Percentiles rank a stretch among this genome's conserved stretches.
Evolutionary conservation across 2,329 filamentous ascomycete species (phyloP).

Genomic region (Elsinoe batatas): DNA sequence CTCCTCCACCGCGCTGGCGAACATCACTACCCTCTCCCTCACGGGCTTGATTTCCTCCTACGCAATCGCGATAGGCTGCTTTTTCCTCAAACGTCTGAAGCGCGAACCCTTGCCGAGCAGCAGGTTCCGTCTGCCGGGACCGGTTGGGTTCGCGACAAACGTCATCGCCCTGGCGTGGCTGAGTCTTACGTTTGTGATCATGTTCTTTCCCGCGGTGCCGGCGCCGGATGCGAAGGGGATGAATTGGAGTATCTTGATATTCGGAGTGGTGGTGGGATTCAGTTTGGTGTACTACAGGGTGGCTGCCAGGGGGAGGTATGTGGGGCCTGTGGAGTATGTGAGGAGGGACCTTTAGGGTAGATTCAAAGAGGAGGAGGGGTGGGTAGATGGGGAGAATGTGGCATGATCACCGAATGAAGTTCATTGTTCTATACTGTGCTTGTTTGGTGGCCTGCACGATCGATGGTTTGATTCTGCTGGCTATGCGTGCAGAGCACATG

Average conservation of each 20-base stretch:
- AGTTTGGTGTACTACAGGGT: conserved; percentile 15
- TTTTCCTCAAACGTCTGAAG: conserved; percentile 14
- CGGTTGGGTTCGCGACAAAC: conserved; percentile 9
- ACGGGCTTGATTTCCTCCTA: conserved; percentile 16
- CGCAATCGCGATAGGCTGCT: conserved; percentile 16
- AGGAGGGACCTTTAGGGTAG: conserved; percentile 4
- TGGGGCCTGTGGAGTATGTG: conserved; percentile 13
- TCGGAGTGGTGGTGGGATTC: conserved; percentile 16
- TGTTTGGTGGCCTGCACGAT: too few species aligned
- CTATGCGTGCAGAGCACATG: too few species aligned
- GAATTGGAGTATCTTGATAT: conserved; percentile 24
- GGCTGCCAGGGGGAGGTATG: background rate
- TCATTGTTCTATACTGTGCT: too few species aligned
- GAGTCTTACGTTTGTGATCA: conserved; percentile 13
- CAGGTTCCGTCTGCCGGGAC: conserved; percentile 16
- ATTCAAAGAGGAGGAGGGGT: too few species aligned
- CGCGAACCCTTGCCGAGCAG: conserved; percentile 14
- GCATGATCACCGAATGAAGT: too few species aligned
- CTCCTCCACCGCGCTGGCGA: conserved; percentile 18
- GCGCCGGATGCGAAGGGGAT: conserved; percentile 19
- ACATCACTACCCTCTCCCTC: conserved; percentile 15
- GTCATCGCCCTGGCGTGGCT: conserved; percentile 12
- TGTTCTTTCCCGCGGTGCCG: conserved; percentile 15
- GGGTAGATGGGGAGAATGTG: too few species aligned
- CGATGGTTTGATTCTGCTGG: too few species aligned